phyloP scores from a whole-genome alignment of 805 yeast species.

The Sugiyamaella marilandica region DNA sequence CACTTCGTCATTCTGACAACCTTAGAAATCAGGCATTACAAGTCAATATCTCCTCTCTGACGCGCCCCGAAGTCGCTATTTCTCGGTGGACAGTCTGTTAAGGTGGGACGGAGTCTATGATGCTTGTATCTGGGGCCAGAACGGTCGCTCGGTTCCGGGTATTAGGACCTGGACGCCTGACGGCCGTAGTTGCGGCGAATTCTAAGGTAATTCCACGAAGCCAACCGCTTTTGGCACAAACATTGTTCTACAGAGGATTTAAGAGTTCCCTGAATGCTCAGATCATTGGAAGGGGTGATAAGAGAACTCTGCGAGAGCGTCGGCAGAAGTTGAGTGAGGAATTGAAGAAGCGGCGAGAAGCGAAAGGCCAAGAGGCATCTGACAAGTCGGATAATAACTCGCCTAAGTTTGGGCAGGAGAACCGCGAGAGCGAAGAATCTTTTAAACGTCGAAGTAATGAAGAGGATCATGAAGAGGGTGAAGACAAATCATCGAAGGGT shows the following conservation, averaged over 20 bases:
- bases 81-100: neutral
- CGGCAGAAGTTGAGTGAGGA: slow-evolving; percentile 6
- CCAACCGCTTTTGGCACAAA: no score
- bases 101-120: neutral
- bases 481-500: neutral
- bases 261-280: neutral
- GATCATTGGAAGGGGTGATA: slow-evolving; percentile 2
- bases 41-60: no score
- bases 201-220: neutral
- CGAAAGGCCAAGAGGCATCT: neutral
- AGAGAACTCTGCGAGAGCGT: slow-evolving; percentile 4
- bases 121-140: neutral
- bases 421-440: neutral
- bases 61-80: no score
- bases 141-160: neutral
- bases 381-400: neutral
- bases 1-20: no score
- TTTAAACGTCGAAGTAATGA: neutral
- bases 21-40: no score
- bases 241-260: neutral
- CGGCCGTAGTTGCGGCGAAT: neutral
- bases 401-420: neutral
- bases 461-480: neutral
- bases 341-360: slow-evolving; percentile 1
- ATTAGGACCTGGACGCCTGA: neutral